Evolutionary conservation across 768 basidiomycete species (phyloP).

Genomic region (Suillus discolor): DNA sequence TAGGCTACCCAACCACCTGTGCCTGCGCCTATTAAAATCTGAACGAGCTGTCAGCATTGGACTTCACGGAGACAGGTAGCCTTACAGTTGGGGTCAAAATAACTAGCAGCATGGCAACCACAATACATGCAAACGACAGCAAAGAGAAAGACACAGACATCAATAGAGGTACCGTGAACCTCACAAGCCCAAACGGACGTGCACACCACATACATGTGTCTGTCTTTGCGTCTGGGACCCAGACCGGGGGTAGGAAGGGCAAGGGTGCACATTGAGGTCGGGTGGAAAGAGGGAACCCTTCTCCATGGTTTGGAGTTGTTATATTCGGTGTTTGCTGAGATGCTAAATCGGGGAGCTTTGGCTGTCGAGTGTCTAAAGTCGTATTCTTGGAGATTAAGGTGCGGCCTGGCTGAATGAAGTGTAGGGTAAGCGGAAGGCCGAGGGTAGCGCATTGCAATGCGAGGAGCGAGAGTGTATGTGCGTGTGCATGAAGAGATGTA

Average conservation of each 20-base stretch:
- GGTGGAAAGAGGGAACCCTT: not conserved
- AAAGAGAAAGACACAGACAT: conserved; percentile 4
- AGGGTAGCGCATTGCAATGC: conserved; percentile 78
- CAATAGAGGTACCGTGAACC: not conserved
- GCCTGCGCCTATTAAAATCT: conserved; percentile 84
- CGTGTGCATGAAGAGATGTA: conserved; percentile 75
- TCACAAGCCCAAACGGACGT: conserved; percentile 60
- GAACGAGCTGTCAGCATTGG: conserved; percentile 17
- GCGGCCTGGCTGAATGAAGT: conserved; percentile 82
- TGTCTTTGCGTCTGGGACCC: conserved; percentile 90
- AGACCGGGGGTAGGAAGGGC: conserved; percentile 86
- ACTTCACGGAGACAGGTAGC: conserved; percentile 9
- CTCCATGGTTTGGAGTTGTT: not conserved
- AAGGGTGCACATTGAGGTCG: conserved; percentile 28
- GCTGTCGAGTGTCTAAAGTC: not conserved
- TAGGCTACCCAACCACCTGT: conserved; percentile 94
- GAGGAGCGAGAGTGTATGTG: conserved; percentile 73
- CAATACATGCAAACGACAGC: conserved; percentile 61
- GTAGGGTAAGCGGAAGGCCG: conserved; percentile 76
- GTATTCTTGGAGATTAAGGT: conserved; percentile 46
- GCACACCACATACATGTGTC: conserved; percentile 85
- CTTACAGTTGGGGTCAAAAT: conserved; percentile 88
- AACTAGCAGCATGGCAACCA: conserved; percentile 87
- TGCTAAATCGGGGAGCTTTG: not conserved
- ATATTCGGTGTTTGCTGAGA: not conserved